phyloP scores from a whole-genome alignment of 2,329 filamentous ascomycete species.

The Fusarium pseudoanthophilum region DNA sequence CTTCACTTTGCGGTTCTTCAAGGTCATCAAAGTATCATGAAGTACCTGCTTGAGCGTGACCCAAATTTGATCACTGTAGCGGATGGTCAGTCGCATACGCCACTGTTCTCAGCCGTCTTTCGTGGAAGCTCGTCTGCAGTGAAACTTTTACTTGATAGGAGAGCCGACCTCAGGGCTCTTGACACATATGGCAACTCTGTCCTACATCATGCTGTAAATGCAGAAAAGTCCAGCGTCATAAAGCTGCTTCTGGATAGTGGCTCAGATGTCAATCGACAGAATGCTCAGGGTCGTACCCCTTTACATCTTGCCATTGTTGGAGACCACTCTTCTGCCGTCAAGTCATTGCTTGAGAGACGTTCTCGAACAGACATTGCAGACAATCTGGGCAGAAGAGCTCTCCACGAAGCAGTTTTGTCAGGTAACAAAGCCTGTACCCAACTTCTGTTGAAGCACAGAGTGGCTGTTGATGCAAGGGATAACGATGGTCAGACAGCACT shows the following conservation, averaged over 20 bases:
- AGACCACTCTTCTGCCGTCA: neutral
- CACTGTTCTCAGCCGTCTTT: neutral
- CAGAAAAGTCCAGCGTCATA: neutral
- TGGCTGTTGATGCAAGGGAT: neutral
- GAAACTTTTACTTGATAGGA: conserved; percentile 1
- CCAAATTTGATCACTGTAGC: neutral
- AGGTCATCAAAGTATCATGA: neutral
- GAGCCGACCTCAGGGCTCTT: neutral
- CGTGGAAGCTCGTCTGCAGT: neutral
- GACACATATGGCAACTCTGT: neutral
- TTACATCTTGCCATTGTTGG: neutral
- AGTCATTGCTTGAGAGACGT: neutral
- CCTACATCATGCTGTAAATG: neutral
- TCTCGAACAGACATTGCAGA: neutral
- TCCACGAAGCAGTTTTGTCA: neutral
- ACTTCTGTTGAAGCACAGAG: neutral
- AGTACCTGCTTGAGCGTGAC: neutral
- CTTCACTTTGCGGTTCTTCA: neutral
- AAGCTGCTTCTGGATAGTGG: neutral
- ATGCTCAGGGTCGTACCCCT: neutral
- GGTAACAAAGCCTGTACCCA: neutral
- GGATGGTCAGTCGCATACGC: neutral
- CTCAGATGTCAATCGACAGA: neutral
- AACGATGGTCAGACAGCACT: neutral
- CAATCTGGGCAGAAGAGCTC: neutral